Evolutionary conservation across 805 yeast species (phyloP), one percentile per base, ranked within the genome.

Genomic region (Torulaspora indica): DNA sequence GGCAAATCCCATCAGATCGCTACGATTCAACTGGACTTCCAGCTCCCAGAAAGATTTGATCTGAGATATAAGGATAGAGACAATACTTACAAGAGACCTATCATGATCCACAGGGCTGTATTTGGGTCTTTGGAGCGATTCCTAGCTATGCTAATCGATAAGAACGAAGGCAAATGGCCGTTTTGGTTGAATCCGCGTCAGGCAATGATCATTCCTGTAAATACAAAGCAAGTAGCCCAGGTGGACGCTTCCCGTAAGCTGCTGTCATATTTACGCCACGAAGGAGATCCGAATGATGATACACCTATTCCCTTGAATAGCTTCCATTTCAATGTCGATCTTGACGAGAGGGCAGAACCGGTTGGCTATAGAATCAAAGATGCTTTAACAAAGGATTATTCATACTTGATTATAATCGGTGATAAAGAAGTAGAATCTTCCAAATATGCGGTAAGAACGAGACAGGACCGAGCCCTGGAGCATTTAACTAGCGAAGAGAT

Each of bases 141-240:
- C 60, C 68, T 93, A 67, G 96, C 98, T 1, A 76, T 93, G 47
- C 70, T 93, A 48, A 79, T 93, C 41, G 98, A 93, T 61, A 95
- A 90, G 52, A 87, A 81, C 62, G 77, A 78, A 45, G 98, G 98
- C 0, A 82, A 82, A 54, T 93, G 98, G 98, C 98, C 98, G 8
- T 89, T 93, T 61, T 93, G 98, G 98, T 60, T 93, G 35, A 87
- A 83, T 51, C 97, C 98, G 5, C 74, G 95, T 49, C 98, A 93
- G 62, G 93, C 91, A 0, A 73, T 85, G 31, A 73, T 93, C 2
- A 73, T 93, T 5, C 97, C 98, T 1, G 80, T 89, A 3, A 79
- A 82, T 45, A 79, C 79, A 0, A 67, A 73, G 8, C 90, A 85
- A 56, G 33, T 27, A 6, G 56, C 49, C 17, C 62, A 59, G 34